Conservation (phyloP, 495 filamentous ascomycete species). For the Aspergillus bertholletiae region DNA sequence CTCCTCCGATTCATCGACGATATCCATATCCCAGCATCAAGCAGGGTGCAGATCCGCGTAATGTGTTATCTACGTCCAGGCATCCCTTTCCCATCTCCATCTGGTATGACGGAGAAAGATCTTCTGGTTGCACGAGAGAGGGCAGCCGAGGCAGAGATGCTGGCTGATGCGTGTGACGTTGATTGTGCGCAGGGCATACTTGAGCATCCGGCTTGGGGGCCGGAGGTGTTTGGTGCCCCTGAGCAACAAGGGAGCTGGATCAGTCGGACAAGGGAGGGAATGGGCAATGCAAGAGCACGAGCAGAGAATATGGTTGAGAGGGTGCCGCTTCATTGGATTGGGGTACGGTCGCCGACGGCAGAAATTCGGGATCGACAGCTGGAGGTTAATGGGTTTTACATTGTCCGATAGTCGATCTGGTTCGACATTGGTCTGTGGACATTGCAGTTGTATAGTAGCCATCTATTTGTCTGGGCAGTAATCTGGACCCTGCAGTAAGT, state of each 20-base stretch:
- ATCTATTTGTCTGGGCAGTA: no score
- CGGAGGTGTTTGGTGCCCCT: slow-evolving; percentile 28
- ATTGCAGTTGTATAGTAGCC: no score
- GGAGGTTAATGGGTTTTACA: slow-evolving; percentile 37
- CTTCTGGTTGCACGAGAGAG: slow-evolving; percentile 28
- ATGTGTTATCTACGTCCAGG: slow-evolving; percentile 22
- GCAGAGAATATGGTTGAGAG: slow-evolving; percentile 50
- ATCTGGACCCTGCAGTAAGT: no score
- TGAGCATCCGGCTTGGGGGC: slow-evolving; percentile 51
- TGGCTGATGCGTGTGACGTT: slow-evolving; percentile 47
- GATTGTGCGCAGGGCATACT: slow-evolving; percentile 47
- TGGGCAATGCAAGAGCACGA: slow-evolving; percentile 31
- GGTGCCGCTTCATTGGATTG: slow-evolving; percentile 51
- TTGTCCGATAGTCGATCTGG: slow-evolving; percentile 21
- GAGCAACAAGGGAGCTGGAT: slow-evolving; percentile 25
- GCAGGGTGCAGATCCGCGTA: not conserved
- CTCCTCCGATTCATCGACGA: slow-evolving; percentile 47
- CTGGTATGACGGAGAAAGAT: slow-evolving; percentile 20
- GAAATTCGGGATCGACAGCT: slow-evolving; percentile 42
- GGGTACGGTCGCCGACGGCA: slow-evolving; percentile 50
- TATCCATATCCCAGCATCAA: slow-evolving; percentile 17
- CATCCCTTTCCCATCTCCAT: slow-evolving; percentile 16
- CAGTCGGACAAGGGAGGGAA: slow-evolving; percentile 32
- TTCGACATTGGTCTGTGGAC: not conserved
- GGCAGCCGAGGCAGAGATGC: slow-evolving; percentile 34